Base-by-base conservation (phyloP, 345 rosid species). In the Salix suchowensis region DNA sequence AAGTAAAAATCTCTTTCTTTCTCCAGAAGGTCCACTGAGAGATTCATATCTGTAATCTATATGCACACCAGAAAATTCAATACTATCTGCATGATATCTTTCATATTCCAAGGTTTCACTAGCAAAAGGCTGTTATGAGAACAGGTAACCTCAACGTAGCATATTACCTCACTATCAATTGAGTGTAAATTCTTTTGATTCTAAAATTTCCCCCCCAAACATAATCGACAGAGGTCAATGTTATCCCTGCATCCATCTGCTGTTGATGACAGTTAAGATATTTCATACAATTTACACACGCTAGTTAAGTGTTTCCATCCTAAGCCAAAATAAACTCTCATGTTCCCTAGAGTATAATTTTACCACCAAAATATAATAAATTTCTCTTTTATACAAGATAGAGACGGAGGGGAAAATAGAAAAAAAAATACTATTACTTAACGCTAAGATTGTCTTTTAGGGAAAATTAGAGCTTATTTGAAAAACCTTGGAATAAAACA, bases 1-100 rank as follows among this genome's bases (percentile, higher is more conserved):
- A 90, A 86, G 93, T 96, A 96, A 83, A 96, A 96, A 68, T 96
- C 97, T 79, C 97, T 89, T 80, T 96, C 98, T 78, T 96, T 93
- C 67, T 91, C 98, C 88, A 91, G 79, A 66, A 89, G 79, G 81
- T 92, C 95, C 15, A 91, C 88, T 9, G 96, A 89, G 70, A 91
- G 88, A 86, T 90, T 93, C 70, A 91, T 86, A 69, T 93, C 94
- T 46, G 84, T 79, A 74, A 96, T 74, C 99, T 96, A 82, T 19
- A 50, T 46, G 23, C 34, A 68, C 26, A 39, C 37, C 46, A 81
- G n/a, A 70, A 61, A 74, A 10, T 70, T 77, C 52, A 46, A 36
- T 19, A 65, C 60, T 9, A 26, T n/a, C 15, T 15, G 37, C 66
- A 30, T 21, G 50, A 77, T 19, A 23, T 65, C 64, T 55, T 77